Base-by-base conservation (phyloP, 2,329 filamentous ascomycete genomes). In the Paracamarosporium sp. region DNA sequence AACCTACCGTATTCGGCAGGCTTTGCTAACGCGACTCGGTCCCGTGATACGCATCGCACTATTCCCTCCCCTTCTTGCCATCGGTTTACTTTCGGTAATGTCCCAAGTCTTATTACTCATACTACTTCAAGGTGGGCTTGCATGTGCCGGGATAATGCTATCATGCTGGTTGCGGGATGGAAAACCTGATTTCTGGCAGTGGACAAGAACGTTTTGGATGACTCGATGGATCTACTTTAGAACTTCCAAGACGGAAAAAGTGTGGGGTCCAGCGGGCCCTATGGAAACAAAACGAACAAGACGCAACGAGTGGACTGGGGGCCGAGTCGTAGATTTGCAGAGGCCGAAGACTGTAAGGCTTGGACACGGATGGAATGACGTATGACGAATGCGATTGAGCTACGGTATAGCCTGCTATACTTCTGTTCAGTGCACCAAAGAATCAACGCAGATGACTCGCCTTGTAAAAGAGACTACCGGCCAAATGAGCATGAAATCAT, bases 241-340 rank as follows among this genome's bases (percentile, higher is more conserved):
- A 3, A 30, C 15, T 22, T 5, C 22, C 9, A 43, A 44, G 9
- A 15, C 36, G 17, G 50, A 25, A 24, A 24, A 30, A 17, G 41
- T 60, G 15, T 60, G 57, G 57, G 57, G 57, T 33, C 57, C 57
- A 12, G 25, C 54, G 9, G 57, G 57, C 15, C 57, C 57, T 9
- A 33, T 60, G 25, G 30, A 35, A 11, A 28, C 40, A 8, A 54
- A 43, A n/a, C 17, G 31, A 13, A 8, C 41, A 20, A 31, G 31
- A 17, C 35, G 27, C 11, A 17, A 30, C 12, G 43, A 53, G 8
- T 50, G 50, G 50, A 25, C 41, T 30, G 45, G 48, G 25, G 46
- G 48, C 25, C 45, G 55, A 25, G 45, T 35, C 11, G 24, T 50
- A 12, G 56, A 52, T 2, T 13, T 54, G 12, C 53, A 60, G 33